Evolutionary conservation across 2,329 filamentous ascomycete genomes (phyloP).

Genomic region (Seiridium unicorne): DNA sequence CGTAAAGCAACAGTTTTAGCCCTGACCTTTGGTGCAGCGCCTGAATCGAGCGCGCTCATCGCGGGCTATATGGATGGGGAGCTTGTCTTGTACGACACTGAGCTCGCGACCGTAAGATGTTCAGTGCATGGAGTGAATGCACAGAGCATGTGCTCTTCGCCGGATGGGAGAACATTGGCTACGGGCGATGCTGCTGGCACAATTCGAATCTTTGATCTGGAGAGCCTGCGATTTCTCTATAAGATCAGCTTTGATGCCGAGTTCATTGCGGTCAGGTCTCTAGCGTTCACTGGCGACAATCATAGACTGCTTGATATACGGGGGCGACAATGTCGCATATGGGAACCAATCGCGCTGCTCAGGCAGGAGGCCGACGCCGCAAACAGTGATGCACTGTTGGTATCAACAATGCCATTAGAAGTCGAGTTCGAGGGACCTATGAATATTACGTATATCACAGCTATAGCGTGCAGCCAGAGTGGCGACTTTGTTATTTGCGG

Average conservation of each 20-base stretch:
- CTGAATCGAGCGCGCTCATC: neutral
- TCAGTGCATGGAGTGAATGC: neutral
- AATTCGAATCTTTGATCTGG: neutral
- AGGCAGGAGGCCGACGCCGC: neutral
- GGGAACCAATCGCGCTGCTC: neutral
- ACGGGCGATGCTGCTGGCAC: neutral
- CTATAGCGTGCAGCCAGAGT: neutral
- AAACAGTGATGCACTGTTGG: neutral
- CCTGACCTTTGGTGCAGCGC: neutral
- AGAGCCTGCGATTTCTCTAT: neutral
- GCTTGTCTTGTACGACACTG: neutral
- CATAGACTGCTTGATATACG: neutral
- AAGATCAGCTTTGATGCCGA: neutral
- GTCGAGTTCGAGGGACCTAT: neutral
- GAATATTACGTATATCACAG: neutral
- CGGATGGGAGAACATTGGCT: slow-evolving; percentile 1
- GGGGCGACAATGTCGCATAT: neutral
- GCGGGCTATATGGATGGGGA: neutral
- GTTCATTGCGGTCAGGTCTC: neutral
- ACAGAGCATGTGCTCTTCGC: neutral
- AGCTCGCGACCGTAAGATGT: neutral
- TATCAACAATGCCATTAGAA: neutral
- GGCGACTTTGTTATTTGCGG: neutral
- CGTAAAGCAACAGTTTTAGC: neutral
- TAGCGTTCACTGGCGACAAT: neutral